Evolutionary conservation across 345 rosid genomes (phyloP).

Genomic region (Clausena lansium): DNA sequence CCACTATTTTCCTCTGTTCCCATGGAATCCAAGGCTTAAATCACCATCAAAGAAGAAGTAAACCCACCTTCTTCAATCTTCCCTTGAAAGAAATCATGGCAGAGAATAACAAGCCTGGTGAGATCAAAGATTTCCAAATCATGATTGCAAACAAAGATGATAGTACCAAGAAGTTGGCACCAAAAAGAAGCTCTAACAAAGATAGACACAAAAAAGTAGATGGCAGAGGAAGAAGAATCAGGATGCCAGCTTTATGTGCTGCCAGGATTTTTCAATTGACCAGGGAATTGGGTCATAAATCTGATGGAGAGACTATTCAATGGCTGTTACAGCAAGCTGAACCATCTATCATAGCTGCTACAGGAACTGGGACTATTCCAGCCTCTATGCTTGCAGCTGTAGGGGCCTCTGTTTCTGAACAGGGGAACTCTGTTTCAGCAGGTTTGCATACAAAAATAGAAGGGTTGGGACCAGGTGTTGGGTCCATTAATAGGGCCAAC

Average conservation of each 20-base stretch:
- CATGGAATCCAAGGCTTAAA: slow-evolving; percentile 54
- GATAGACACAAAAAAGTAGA: slow-evolving; percentile 78
- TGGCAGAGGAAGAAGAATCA: slow-evolving; percentile 66
- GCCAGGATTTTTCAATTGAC: slow-evolving; percentile 76
- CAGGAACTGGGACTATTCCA: slow-evolving; percentile 69
- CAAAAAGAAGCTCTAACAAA: slow-evolving; percentile 63
- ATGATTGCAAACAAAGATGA: slow-evolving; percentile 42
- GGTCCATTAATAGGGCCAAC: slow-evolving; percentile 31
- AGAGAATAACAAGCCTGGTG: slow-evolving; percentile 43
- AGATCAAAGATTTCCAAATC: slow-evolving; percentile 48
- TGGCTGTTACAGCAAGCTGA: slow-evolving; percentile 69
- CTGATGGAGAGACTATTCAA: slow-evolving; percentile 76
- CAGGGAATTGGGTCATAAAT: slow-evolving; percentile 71
- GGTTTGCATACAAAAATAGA: slow-evolving; percentile 39
- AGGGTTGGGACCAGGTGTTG: slow-evolving; percentile 36
- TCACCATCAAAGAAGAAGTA: slow-evolving; percentile 23
- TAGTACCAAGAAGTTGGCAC: slow-evolving; percentile 45
- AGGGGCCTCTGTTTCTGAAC: slow-evolving; percentile 50
- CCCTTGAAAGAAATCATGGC: slow-evolving; percentile 21
- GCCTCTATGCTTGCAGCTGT: slow-evolving; percentile 50
- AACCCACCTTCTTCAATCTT: slow-evolving; percentile 26
- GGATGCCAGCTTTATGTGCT: slow-evolving; percentile 81
- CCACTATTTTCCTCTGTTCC: slow-evolving; percentile 19
- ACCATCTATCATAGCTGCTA: slow-evolving; percentile 64
- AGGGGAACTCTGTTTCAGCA: slow-evolving; percentile 43